phyloP scores from a whole-genome alignment of 2,329 filamentous ascomycete species.

The Rhexocercosporidium sp. region DNA sequence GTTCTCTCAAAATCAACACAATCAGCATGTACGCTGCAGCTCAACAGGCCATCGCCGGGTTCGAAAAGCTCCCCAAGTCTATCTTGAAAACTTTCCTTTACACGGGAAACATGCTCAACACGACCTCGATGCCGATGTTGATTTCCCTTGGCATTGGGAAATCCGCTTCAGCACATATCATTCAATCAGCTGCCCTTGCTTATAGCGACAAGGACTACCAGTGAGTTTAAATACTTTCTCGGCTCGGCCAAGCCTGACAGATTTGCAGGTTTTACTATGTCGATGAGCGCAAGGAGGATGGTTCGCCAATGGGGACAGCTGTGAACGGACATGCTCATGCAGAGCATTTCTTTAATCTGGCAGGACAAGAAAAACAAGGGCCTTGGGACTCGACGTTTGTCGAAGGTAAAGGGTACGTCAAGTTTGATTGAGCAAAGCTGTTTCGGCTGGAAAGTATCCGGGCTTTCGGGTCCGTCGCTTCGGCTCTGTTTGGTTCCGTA shows the following conservation, averaged over 20 bases:
- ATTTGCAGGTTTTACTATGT: background rate
- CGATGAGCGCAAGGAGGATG: background rate
- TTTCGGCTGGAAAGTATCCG: background rate
- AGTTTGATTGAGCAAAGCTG: background rate
- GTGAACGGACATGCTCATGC: background rate
- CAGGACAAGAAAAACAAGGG: background rate
- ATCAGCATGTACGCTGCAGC: background rate
- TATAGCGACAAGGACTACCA: too few species aligned
- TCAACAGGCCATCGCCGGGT: too few species aligned
- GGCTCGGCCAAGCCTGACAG: too few species aligned
- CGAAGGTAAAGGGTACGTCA: background rate
- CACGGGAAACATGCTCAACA: too few species aligned
- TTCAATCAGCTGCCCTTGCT: too few species aligned
- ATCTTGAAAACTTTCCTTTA: too few species aligned
- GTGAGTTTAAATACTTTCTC: too few species aligned
- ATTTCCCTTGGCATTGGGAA: too few species aligned
- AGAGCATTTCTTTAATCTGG: background rate
- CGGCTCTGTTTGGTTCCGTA: background rate
- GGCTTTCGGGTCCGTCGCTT: background rate
- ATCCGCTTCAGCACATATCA: too few species aligned
- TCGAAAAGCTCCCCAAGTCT: too few species aligned
- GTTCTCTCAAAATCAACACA: background rate
- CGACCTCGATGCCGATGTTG: too few species aligned
- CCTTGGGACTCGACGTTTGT: background rate
- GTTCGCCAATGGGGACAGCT: background rate